phyloP scores from a whole-genome alignment of 108 stramenopile species.

The Bacterosira constricta region DNA sequence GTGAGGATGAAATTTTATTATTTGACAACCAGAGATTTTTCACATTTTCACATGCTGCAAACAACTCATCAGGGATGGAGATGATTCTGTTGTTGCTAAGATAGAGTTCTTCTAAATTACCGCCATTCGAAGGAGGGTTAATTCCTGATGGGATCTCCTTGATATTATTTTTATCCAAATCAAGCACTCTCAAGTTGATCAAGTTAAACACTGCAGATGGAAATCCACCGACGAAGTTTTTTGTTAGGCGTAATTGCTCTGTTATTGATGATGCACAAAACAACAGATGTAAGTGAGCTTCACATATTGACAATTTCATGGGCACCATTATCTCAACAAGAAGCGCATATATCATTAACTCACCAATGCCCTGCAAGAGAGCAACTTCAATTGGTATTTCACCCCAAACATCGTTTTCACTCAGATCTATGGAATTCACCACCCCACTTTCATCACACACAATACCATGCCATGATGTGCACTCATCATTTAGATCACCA shows the following conservation, averaged over 20 bases:
- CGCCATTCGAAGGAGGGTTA: constrained; percentile 5
- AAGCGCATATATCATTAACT: neutral
- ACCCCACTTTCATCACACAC: constrained; percentile 20
- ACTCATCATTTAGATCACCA: constrained; percentile 30
- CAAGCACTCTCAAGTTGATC: constrained; percentile 35
- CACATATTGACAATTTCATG: neutral
- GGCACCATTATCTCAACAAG: neutral
- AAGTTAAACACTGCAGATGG: constrained; percentile 25
- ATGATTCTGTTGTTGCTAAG: constrained; percentile 39
- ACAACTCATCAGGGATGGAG: constrained; percentile 27
- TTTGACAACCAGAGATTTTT: constrained; percentile 24
- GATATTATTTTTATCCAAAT: constrained; percentile 38
- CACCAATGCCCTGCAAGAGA: constrained; percentile 22
- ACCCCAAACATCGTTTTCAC: constrained; percentile 29
- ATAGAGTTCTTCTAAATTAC: constrained; percentile 34
- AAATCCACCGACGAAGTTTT: constrained; percentile 22
- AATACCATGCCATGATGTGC: constrained; percentile 46
- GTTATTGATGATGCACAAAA: neutral
- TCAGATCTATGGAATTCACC: constrained; percentile 29
- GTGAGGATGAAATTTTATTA: constrained; percentile 24
- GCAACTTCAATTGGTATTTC: constrained; percentile 22
- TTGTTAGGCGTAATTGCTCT: constrained; percentile 30
- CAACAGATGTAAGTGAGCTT: neutral
- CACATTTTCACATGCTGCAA: constrained; percentile 26
- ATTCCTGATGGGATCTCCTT: constrained; percentile 24